These are phyloP conservation scores for Colletotrichum salicis DNA, from an alignment of 2,329 filamentous ascomycete species.

Conservation along the genomic window DNA sequence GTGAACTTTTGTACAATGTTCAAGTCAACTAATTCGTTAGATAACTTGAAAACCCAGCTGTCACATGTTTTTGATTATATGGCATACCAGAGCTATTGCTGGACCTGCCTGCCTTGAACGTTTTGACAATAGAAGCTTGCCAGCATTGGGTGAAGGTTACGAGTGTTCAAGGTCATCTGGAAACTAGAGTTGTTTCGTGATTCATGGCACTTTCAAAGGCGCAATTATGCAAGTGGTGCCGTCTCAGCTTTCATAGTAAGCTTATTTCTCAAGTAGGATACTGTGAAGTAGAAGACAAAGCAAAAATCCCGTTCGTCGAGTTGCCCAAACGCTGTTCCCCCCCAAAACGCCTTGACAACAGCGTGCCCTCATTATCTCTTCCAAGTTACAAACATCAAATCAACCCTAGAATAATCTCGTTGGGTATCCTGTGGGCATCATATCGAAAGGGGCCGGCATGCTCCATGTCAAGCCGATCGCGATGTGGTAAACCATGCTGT, in stretches of 20 bases:
- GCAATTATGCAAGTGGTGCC: neutral
- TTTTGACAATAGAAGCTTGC: neutral
- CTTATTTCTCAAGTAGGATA: neutral
- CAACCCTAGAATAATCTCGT: neutral
- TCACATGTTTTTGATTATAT: neutral
- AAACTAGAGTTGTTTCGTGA: neutral
- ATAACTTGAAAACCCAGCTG: too few species aligned
- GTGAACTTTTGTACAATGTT: too few species aligned
- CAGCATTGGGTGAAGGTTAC: neutral
- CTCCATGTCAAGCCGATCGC: conserved; percentile 8
- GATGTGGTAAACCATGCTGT: neutral
- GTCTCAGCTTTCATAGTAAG: neutral
- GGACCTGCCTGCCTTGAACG: too few species aligned
- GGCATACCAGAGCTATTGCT: too few species aligned
- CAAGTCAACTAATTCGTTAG: too few species aligned
- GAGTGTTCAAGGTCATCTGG: neutral
- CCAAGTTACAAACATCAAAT: neutral
- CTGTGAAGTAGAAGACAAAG: neutral
- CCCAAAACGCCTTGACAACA: neutral
- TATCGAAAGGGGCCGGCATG: conserved; percentile 8
- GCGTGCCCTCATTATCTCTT: neutral
- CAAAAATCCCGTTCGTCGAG: neutral
- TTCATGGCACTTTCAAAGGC: neutral
- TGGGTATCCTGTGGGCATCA: conserved; percentile 17
- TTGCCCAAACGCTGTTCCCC: neutral